These are phyloP conservation scores for Neocatenulostroma microsporum DNA, from an alignment of 2,329 filamentous ascomycete species.

Conservation along the genomic window DNA sequence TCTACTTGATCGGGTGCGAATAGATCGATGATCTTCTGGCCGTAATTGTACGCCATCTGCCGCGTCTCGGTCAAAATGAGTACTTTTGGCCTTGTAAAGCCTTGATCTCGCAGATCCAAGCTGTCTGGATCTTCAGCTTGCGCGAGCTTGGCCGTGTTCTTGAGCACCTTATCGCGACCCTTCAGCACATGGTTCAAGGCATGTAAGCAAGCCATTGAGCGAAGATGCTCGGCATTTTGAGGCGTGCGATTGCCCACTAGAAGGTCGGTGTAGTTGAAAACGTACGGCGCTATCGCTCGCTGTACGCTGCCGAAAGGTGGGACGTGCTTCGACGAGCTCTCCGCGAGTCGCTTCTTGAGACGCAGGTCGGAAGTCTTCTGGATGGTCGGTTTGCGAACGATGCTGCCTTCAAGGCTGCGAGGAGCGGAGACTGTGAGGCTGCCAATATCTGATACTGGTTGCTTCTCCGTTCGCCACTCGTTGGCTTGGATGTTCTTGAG, in stretches of 20 bases:
- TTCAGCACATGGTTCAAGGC: slow-evolving; percentile 89
- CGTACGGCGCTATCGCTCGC: slow-evolving; percentile 57
- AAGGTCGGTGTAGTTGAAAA: slow-evolving; percentile 78
- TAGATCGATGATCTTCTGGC: slow-evolving; percentile 68
- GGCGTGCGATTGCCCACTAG: slow-evolving; percentile 66
- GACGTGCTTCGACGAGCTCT: slow-evolving; percentile 47
- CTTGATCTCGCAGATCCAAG: slow-evolving; percentile 78
- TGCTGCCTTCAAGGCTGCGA: slow-evolving; percentile 5
- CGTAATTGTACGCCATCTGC: slow-evolving; percentile 70
- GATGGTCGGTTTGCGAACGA: slow-evolving; percentile 9
- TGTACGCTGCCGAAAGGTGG: slow-evolving; percentile 55
- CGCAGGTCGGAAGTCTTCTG: slow-evolving; percentile 37
- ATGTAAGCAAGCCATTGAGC: slow-evolving; percentile 70
- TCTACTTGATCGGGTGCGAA: slow-evolving; percentile 85
- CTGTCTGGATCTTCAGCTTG: slow-evolving; percentile 56
- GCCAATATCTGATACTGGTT: slow-evolving; percentile 7
- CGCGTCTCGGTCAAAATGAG: slow-evolving; percentile 84
- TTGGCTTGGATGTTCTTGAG: slow-evolving; percentile 41
- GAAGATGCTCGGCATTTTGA: slow-evolving; percentile 59
- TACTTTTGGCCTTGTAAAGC: slow-evolving; percentile 90
- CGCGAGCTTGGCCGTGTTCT: slow-evolving; percentile 76
- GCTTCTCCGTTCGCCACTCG: slow-evolving; percentile 38
- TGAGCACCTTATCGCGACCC: slow-evolving; percentile 82
- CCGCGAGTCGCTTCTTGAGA: slow-evolving; percentile 63
- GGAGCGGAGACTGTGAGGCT: slow-evolving; percentile 16